These are phyloP conservation scores for Viola odorata DNA, from an alignment of 345 rosid genomes.

Conservation along the genomic window DNA sequence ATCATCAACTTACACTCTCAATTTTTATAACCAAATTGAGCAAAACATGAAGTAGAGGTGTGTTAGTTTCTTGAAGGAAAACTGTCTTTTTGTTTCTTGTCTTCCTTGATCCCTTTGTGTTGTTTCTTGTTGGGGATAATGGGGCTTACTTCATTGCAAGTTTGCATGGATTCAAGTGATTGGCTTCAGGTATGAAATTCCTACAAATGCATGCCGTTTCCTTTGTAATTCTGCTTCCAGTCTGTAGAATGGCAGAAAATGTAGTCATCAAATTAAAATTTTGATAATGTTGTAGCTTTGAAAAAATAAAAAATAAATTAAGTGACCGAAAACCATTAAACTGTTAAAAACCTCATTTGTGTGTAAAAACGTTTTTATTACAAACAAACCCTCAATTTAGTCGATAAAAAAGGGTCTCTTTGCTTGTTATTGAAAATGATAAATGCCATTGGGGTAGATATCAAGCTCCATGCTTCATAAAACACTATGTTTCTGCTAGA, in stretches of 20 bases:
- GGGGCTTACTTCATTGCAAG: conserved; percentile 79
- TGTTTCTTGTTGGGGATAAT: conserved; percentile 13
- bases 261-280: too few species aligned
- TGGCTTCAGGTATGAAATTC: conserved; percentile 72
- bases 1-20: neutral
- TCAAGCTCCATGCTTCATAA: too few species aligned
- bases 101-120: neutral
- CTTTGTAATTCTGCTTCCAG: neutral
- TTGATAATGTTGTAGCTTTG: too few species aligned
- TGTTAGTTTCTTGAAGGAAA: neutral
- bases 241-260: neutral
- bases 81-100: neutral
- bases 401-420: too few species aligned
- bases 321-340: too few species aligned
- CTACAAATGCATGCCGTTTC: neutral
- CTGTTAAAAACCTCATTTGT: too few species aligned
- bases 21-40: neutral
- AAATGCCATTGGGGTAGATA: too few species aligned
- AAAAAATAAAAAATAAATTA: too few species aligned
- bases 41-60: neutral
- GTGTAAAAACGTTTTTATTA: too few species aligned
- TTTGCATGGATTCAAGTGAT: conserved; percentile 90
- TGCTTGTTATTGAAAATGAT: too few species aligned
- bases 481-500: too few species aligned
- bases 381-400: too few species aligned